Evolutionary conservation across 208 protist genomes (phyloP), one percentile per base, ranked within the genome.

Genomic region (Wallacemonas sp.): DNA sequence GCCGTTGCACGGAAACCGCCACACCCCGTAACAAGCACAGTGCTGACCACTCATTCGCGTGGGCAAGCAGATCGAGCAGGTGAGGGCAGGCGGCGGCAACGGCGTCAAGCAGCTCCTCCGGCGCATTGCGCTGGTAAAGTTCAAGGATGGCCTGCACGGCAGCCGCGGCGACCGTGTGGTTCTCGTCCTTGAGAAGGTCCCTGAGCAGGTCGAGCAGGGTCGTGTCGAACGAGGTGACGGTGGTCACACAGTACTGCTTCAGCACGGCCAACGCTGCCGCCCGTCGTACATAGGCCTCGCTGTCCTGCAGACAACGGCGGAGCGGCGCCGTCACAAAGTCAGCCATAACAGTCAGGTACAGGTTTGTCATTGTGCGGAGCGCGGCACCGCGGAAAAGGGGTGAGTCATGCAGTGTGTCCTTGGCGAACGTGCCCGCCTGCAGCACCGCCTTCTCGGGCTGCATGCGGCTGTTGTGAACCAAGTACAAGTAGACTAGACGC

Each of bases 401-500:
- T 55, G 97, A 98, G 46, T 87, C 80, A 73, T 98, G 83, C 19
- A 92, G 68, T 1, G 94, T 92, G 80, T 99, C 98, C 78, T 98
- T 84, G 22, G 86, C 92, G 39, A 99, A 98, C 0, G 92, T 98
- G 62, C 98, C 98, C 15, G 99, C 98, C 66, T 98, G 98, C 24
- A 99, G 71, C 44, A 99, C 97, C 44, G 98, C 96, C 39, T 98
- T 83, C 63, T 99, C 97, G 37, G 98, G 98, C 67, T 99, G 91
- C 24, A 78, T 81, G 52, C 96, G 93, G 50, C 98, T 97, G 74
- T 99, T 99, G 66, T 99, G 98, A 66, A 99, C 97, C 10, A 99
- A 71, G 66, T 99, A 99, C 24, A 99, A 76, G 77, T 99, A 99
- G 0, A 98, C 95, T 2, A 99, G 85, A 48, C 99, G 99, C 83